These are phyloP conservation scores for Leccinum incarnatum DNA, from an alignment of 768 basidiomycete genomes.

Conservation along the genomic window DNA sequence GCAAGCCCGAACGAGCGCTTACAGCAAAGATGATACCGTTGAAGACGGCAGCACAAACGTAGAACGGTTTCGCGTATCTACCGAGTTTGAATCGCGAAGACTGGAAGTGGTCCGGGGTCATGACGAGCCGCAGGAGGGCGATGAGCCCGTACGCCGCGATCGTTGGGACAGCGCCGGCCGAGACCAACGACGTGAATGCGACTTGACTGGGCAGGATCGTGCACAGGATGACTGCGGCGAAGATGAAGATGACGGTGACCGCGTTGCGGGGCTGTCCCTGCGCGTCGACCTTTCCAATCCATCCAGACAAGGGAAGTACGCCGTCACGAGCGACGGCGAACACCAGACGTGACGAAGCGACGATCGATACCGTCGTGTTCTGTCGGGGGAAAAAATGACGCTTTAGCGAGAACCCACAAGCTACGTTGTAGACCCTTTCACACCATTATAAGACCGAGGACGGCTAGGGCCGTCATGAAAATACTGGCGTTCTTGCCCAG, in stretches of 20 bases:
- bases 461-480: slow-evolving; percentile 86
- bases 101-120: slow-evolving; percentile 75
- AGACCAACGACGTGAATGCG: slow-evolving; percentile 88
- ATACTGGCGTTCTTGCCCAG: slow-evolving; percentile 75
- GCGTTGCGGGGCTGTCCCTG: slow-evolving; percentile 80
- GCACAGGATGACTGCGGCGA: slow-evolving; percentile 74
- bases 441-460: slow-evolving; percentile 82
- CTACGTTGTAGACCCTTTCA: slow-evolving; percentile 21
- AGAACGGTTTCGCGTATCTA: slow-evolving; percentile 62
- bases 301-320: slow-evolving; percentile 76
- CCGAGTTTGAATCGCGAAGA: slow-evolving; percentile 74
- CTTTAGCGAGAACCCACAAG: background rate
- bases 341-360: slow-evolving; percentile 84
- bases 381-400: slow-evolving; percentile 22
- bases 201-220: slow-evolving; percentile 88
- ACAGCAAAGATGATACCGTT: slow-evolving; percentile 75
- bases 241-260: slow-evolving; percentile 82
- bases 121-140: slow-evolving; percentile 66
- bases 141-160: slow-evolving; percentile 89
- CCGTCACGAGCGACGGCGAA: slow-evolving; percentile 96
- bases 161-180: slow-evolving; percentile 81
- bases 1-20: slow-evolving; percentile 26
- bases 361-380: slow-evolving; percentile 86
- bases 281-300: slow-evolving; percentile 75
- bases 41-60: slow-evolving; percentile 64